Base-by-base conservation (phyloP, 2,329 filamentous ascomycete species). In the Diplocarpon mali region DNA sequence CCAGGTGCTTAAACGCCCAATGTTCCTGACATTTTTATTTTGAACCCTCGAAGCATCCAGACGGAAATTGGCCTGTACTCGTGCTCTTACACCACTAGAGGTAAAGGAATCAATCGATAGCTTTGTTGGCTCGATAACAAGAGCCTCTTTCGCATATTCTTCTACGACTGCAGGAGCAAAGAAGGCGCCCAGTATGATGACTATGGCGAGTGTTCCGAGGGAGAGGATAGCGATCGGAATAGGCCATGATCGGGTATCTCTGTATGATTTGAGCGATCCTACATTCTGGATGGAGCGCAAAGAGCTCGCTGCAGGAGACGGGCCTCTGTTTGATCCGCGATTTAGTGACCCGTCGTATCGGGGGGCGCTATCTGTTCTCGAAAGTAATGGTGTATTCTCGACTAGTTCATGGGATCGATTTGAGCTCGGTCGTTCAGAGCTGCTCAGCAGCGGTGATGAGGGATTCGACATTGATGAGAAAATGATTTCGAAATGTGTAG, bases 91-190 rank as follows among this genome's bases (percentile, higher is more conserved):
- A 11, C 92, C 90, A 47, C 80, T 73, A 7, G 77, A 60, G 0
- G 87, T 95, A 53, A 95, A 83, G 2, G 83, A 86, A 57, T 92
- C 84, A 48, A 98, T 79, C 1, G 88, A 87, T 15, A 98, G 66
- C 53, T 81, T 84, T 5, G 83, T 88, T 2, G 92, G 86, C 59
- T 89, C 78, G 53, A 98, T 76, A 14, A 90, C 78, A 17, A 82
- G 73, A 2, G 89, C 86, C 62, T 89, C 73, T 64, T 90, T 83
- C 39, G 84, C 85, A 64, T 98, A 98, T 60, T 86, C 76, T 64
- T 94, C 79, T 10, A 94, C 77, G 7, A 82, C 77, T 13, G 83
- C 79, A 2, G 90, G 89, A 0, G 83, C 76, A 43, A 94, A 75
- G 65, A 95, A 95, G 13, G 80, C 86, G 45, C 90, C 68, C 13